Base-by-base conservation (phyloP, 148 eudicot genomes). In the Chenopodium album region DNA sequence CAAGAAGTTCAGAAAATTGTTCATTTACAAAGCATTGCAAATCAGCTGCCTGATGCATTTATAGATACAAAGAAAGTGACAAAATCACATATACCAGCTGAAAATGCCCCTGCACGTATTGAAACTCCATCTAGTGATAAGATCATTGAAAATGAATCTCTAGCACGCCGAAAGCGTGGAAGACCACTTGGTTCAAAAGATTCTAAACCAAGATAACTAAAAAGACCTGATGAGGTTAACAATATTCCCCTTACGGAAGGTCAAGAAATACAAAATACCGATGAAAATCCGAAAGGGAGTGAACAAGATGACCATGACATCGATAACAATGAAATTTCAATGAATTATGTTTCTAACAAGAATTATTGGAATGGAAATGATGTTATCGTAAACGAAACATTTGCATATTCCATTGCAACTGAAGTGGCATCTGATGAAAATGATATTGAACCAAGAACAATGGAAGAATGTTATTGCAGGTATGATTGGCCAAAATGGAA, bases 401-500 rank as follows among this genome's bases (percentile, higher is more conserved):
- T 71, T 71, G 74, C 41, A 1, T 71, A 71, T 71, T 71, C 74
- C 0, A 37, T 71, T 9, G 48, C 50, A 17, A 17, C 19, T 12
- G 5, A 71, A 17, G 20, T 62, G n/a, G 20, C n/a, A 62, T 22
- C 5, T 62, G 65, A 62, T 62, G 65, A 62, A 7, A 71, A 71
- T 71, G 41, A 37, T 71, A 9, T 71, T 2, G 20, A 34, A 19
- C 74, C 74, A 71, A 71, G 22, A 34, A 31, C 48, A 32, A 23
- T 34, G 22, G 48, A 71, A 28, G 26, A 71, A 71, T 71, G 47
- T 71, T 1, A 17, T 17, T 26, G 19, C 9, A 72, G 28, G 44
- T 19, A 31, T 12, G 75, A 72, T 72, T 72, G 75, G 54, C 75
- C 75, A 72, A 72, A 72, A 23, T 72, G 75, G 54, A 72, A 72